Percentiles rank a stretch among this genome's conserved stretches.
Conservation (phyloP, 768 basidiomycete species). For the Tricholoma hemisulphureum region DNA sequence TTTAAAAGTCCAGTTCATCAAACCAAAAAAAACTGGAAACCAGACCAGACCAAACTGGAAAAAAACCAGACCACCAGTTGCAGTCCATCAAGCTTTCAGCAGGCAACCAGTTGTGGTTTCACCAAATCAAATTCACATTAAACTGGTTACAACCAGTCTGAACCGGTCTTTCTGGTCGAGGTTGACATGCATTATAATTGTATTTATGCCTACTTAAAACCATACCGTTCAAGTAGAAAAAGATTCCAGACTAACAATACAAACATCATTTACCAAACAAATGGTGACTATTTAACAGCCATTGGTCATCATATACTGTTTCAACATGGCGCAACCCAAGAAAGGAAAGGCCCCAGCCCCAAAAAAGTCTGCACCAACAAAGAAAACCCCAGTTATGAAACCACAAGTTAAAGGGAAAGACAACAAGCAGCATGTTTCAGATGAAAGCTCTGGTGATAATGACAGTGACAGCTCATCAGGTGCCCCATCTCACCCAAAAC, state of each 20-base stretch:
- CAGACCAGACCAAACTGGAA: not conserved
- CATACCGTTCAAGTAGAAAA: not conserved
- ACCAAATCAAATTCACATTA: not conserved
- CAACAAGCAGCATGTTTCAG: not conserved
- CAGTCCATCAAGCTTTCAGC: not conserved
- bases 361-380: not conserved
- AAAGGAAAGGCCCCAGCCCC: not conserved
- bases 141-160: not conserved
- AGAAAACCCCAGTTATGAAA: not conserved
- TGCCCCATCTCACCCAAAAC: not conserved
- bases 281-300: not conserved
- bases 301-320: not conserved
- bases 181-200: not conserved
- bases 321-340: not conserved
- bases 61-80: not conserved
- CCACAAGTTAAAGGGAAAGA: not conserved
- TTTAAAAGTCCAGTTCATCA: not conserved
- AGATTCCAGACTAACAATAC: not conserved
- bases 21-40: not conserved
- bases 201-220: not conserved
- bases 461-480: not conserved
- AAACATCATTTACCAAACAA: conserved; percentile 1
- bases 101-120: not conserved
- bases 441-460: not conserved
- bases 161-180: not conserved